Evolutionary conservation across 805 yeast genomes (phyloP).

Genomic region (Cyberlindnera nakhonratchasimensis): DNA sequence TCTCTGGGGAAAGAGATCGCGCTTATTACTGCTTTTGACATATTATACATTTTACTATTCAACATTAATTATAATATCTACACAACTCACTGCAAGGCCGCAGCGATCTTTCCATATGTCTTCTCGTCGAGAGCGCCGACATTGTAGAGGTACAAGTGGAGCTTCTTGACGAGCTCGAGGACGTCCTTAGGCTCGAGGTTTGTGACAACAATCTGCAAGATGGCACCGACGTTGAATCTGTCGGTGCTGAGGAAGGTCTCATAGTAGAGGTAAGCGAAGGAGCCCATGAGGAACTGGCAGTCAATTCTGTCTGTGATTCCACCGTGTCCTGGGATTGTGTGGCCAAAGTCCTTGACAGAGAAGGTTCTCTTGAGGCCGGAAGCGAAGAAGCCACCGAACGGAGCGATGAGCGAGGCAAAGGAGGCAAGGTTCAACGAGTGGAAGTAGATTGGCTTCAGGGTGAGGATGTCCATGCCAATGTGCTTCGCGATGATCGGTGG

Average conservation of each 20-base stretch:
- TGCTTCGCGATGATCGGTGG: slow-evolving; percentile 63
- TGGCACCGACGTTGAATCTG: slow-evolving; percentile 66
- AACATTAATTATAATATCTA: neutral
- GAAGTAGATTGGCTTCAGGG: slow-evolving; percentile 82
- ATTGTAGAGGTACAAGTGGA: slow-evolving; percentile 37
- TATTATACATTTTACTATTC: neutral
- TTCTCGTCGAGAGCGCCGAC: slow-evolving; percentile 38
- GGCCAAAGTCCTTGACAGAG: slow-evolving; percentile 95
- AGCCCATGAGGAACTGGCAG: slow-evolving; percentile 97
- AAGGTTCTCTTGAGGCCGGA: slow-evolving; percentile 96
- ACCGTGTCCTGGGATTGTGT: slow-evolving; percentile 98
- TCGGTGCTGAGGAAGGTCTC: slow-evolving; percentile 84
- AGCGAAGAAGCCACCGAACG: slow-evolving; percentile 98
- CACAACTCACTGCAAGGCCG: slow-evolving; percentile 1
- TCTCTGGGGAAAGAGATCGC: too few relatives aligned
- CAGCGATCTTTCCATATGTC: slow-evolving; percentile 26
- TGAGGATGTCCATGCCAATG: slow-evolving; percentile 45
- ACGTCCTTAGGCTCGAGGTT: slow-evolving; percentile 67
- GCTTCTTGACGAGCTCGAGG: slow-evolving; percentile 53
- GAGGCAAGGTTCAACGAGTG: slow-evolving; percentile 85
- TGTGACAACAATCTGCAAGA: slow-evolving; percentile 72
- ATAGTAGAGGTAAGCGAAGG: slow-evolving; percentile 86
- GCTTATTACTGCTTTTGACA: neutral
- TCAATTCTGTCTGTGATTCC: slow-evolving; percentile 97
- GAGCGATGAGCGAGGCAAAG: slow-evolving; percentile 95